Conservation (phyloP, 768 basidiomycete genomes). For the Scleroderma citrinum region DNA sequence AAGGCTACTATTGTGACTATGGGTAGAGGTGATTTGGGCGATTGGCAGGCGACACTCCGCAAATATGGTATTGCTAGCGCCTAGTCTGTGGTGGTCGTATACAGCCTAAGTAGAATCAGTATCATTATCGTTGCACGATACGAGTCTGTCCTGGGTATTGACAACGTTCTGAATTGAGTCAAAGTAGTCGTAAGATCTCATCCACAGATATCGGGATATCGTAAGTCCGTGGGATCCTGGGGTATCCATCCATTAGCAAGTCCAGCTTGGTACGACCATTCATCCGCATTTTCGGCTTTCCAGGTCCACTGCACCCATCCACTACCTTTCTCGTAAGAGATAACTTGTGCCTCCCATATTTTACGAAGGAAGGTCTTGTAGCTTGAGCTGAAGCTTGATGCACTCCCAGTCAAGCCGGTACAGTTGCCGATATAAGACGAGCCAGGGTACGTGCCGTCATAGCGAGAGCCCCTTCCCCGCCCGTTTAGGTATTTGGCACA, state of each 20-base stretch:
- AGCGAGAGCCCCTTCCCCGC: slow-evolving; percentile 62
- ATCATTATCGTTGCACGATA: background rate
- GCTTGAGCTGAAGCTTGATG: slow-evolving; percentile 60
- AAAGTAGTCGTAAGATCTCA: slow-evolving; percentile 10
- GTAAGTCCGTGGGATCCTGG: slow-evolving; percentile 39
- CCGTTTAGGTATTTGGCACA: slow-evolving; percentile 67
- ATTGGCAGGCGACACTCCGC: slow-evolving; percentile 54
- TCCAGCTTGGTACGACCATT: slow-evolving; percentile 88
- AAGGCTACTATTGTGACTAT: slow-evolving; percentile 78
- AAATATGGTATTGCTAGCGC: slow-evolving; percentile 60
- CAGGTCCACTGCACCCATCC: slow-evolving; percentile 85
- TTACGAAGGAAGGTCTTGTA: slow-evolving; percentile 82
- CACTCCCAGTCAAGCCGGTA: slow-evolving; percentile 64
- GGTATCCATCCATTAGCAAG: slow-evolving; percentile 84
- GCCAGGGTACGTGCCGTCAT: slow-evolving; percentile 58
- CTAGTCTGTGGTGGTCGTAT: slow-evolving; percentile 2
- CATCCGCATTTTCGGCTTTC: slow-evolving; percentile 79
- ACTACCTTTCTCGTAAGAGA: slow-evolving; percentile 59
- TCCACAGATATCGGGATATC: slow-evolving; percentile 60
- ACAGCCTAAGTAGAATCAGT: no score
- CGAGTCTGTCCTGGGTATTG: background rate
- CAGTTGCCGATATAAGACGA: slow-evolving; percentile 72
- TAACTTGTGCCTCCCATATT: slow-evolving; percentile 81
- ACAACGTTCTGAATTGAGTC: background rate
- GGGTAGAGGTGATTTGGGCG: slow-evolving; percentile 74